Evolutionary conservation across 2,329 filamentous ascomycete genomes (phyloP).

Genomic region (Stagonosporopsis rhizophila): DNA sequence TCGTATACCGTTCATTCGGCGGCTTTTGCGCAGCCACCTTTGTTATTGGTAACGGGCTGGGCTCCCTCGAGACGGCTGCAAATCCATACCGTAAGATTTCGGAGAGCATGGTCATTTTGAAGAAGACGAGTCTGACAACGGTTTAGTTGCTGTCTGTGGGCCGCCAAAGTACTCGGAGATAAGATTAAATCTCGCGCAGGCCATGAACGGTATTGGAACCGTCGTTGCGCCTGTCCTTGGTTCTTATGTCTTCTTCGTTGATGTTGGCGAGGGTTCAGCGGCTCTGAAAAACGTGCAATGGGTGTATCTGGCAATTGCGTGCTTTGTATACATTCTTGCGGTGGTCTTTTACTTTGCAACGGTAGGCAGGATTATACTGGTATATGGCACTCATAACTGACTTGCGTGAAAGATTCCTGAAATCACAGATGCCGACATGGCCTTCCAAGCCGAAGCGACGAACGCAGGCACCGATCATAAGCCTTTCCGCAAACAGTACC

Average conservation of each 20-base stretch:
- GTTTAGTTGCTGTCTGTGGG: slow-evolving; percentile 57
- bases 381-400: background rate
- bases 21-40: slow-evolving; percentile 68
- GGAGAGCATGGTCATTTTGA: background rate
- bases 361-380: slow-evolving; percentile 17
- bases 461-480: slow-evolving; percentile 51
- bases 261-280: slow-evolving; percentile 57
- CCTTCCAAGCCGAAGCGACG: slow-evolving; percentile 54
- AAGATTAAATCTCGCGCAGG: slow-evolving; percentile 65
- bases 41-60: slow-evolving; percentile 60
- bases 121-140: slow-evolving; percentile 24
- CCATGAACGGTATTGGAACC: slow-evolving; percentile 65
- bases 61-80: slow-evolving; percentile 65
- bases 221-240: slow-evolving; percentile 67
- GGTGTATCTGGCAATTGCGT: slow-evolving; percentile 69
- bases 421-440: slow-evolving; percentile 59
- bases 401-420: slow-evolving; percentile 6
- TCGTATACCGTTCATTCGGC: slow-evolving; percentile 62
- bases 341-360: slow-evolving; percentile 64
- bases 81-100: slow-evolving; percentile 53
- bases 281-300: slow-evolving; percentile 67
- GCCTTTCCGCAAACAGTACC: slow-evolving; percentile 68
- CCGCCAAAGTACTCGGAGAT: slow-evolving; percentile 66
- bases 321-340: slow-evolving; percentile 65
- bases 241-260: slow-evolving; percentile 67